These are phyloP conservation scores for Tranzscheliella williamsii DNA, from an alignment of 1,284 basidiomycete species.

Conservation along the genomic window DNA sequence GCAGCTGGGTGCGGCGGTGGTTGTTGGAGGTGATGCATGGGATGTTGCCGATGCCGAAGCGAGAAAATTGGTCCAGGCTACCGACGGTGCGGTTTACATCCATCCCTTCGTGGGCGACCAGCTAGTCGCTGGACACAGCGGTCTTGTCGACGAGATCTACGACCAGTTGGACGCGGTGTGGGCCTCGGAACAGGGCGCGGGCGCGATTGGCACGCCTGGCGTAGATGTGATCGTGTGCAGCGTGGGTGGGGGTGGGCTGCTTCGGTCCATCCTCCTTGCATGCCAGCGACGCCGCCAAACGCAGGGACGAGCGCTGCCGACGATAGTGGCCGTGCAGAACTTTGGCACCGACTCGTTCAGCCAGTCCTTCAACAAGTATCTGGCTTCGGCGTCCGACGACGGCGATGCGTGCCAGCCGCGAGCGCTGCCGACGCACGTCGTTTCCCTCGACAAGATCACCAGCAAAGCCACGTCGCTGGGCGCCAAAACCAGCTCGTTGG, in stretches of 20 bases:
- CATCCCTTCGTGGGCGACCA: conserved; percentile 56
- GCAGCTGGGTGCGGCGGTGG: conserved; percentile 36
- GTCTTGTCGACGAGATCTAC: conserved; percentile 31
- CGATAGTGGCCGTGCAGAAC: conserved; percentile 39
- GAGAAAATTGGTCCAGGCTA: conserved; percentile 8
- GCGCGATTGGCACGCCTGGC: not conserved
- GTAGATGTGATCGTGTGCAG: conserved; percentile 15
- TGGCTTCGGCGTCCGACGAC: not conserved
- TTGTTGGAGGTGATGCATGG: conserved; percentile 20
- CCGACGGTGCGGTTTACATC: conserved; percentile 31
- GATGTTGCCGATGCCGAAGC: conserved; percentile 34
- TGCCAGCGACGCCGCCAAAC: not conserved
- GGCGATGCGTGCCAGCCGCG: not conserved
- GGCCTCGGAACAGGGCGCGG: not conserved
- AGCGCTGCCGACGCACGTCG: conserved; percentile 1
- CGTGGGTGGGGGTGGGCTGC: conserved; percentile 23
- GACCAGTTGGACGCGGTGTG: conserved; percentile 1
- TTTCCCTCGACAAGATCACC: conserved; percentile 30
- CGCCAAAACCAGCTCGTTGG: conserved; percentile 31
- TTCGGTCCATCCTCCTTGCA: conserved; percentile 20
- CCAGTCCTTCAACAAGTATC: conserved; percentile 14
- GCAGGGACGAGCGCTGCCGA: not conserved
- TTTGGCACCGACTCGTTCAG: conserved; percentile 44
- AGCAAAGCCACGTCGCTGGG: conserved; percentile 56
- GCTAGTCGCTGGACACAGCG: conserved; percentile 46